Evolutionary conservation across 768 basidiomycete species (phyloP).

Genomic region (Tubosaeta sp.): DNA sequence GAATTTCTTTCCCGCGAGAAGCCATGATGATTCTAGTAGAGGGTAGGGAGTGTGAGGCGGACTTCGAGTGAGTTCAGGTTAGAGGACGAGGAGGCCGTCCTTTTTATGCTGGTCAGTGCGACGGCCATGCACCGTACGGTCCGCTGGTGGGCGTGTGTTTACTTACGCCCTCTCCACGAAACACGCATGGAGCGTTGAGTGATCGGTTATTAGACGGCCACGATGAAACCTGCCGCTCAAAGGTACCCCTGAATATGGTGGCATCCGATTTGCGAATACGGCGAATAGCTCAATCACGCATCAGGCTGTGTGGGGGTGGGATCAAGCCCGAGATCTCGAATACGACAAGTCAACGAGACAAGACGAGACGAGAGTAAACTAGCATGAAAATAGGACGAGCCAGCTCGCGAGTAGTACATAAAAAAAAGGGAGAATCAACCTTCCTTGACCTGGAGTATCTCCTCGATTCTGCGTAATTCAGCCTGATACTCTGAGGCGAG

Average conservation of each 20-base stretch:
- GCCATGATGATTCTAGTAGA: slow-evolving; percentile 18
- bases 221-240: slow-evolving; percentile 22
- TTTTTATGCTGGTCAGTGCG: slow-evolving; percentile 18
- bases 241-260: slow-evolving; percentile 5
- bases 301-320: slow-evolving; percentile 7
- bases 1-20: slow-evolving; percentile 25
- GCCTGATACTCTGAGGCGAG: slow-evolving; percentile 33
- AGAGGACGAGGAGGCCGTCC: not conserved
- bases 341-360: not conserved
- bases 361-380: slow-evolving; percentile 13
- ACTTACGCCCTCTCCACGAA: slow-evolving; percentile 4
- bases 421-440: slow-evolving; percentile 19
- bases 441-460: slow-evolving; percentile 29
- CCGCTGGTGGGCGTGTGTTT: slow-evolving; percentile 19
- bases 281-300: slow-evolving; percentile 5
- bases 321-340: slow-evolving; percentile 14
- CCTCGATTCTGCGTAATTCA: slow-evolving; percentile 33
- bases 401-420: slow-evolving; percentile 22
- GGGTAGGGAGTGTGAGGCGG: not conserved
- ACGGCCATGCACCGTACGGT: slow-evolving; percentile 5
- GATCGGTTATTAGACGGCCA: slow-evolving; percentile 26
- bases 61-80: not conserved
- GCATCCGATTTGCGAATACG: slow-evolving; percentile 11
- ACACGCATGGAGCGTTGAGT: slow-evolving; percentile 17
- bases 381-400: slow-evolving; percentile 12